Percentiles rank a stretch among this genome's conserved stretches.
These are phyloP conservation scores for Hanseniaspora uvarum DNA, from an alignment of 1,139 yeast genomes.

Conservation along the genomic window DNA sequence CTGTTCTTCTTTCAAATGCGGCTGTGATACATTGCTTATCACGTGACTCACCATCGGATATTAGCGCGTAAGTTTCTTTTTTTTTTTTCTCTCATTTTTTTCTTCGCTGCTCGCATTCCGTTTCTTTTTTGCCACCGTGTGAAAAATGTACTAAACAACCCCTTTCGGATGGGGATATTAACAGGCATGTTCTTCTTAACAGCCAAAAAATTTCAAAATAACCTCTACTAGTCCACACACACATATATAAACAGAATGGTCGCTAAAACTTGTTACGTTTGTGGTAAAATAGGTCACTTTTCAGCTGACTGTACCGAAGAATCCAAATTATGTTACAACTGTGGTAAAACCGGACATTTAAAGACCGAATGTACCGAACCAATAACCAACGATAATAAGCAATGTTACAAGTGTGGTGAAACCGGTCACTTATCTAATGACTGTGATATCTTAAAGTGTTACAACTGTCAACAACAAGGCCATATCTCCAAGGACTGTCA, in stretches of 20 bases:
- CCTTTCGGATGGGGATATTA: background rate
- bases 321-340: slow-evolving; percentile 75
- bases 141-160: background rate
- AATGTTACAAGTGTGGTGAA: slow-evolving; percentile 75
- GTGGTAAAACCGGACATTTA: slow-evolving; percentile 84
- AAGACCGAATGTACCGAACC: slow-evolving; percentile 81
- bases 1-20: too few species aligned
- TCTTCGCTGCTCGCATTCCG: background rate
- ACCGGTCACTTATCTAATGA: slow-evolving; percentile 67
- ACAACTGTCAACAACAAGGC: slow-evolving; percentile 78
- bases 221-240: background rate
- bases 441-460: slow-evolving; percentile 62
- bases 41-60: too few species aligned
- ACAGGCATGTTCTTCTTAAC: too few species aligned
- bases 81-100: background rate
- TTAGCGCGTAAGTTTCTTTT: too few species aligned
- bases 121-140: background rate
- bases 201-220: background rate
- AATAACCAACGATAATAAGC: slow-evolving; percentile 70
- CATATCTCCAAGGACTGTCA: slow-evolving; percentile 72
- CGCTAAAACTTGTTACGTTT: slow-evolving; percentile 81
- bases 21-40: too few species aligned
- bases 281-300: slow-evolving; percentile 87
- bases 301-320: slow-evolving; percentile 79
- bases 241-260: slow-evolving; percentile 32